Percentiles rank a stretch among this genome's conserved stretches.
Evolutionary conservation across 2,329 filamentous ascomycete genomes (phyloP).

Genomic region (Aspergillus sp.): DNA sequence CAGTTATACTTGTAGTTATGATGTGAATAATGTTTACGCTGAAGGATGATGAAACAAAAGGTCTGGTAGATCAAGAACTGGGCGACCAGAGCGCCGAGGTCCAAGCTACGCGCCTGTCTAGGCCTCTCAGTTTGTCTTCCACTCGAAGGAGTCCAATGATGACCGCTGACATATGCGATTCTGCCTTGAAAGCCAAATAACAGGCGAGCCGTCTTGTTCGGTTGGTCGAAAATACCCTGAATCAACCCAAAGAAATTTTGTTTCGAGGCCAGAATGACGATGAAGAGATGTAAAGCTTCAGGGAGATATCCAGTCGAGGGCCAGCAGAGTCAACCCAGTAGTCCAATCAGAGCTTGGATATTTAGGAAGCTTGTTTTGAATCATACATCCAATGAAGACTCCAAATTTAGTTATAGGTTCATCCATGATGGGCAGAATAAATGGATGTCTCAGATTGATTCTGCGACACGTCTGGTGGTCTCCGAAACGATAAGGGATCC

Average conservation of each 20-base stretch:
- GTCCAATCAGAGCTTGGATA: too few species aligned
- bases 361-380: background rate
- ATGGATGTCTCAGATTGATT: background rate
- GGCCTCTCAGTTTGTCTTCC: background rate
- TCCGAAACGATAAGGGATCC: background rate
- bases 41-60: background rate
- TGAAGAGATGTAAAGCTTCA: background rate
- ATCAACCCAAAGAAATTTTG: too few species aligned
- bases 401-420: background rate
- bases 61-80: background rate
- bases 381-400: background rate
- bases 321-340: background rate
- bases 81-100: background rate
- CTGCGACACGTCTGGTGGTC: background rate
- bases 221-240: too few species aligned
- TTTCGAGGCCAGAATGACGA: too few species aligned
- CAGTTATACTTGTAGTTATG: conserved; percentile 6
- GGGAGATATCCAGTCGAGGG: background rate
- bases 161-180: too few species aligned
- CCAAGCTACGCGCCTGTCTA: background rate
- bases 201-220: too few species aligned
- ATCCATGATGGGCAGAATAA: background rate
- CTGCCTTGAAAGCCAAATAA: too few species aligned
- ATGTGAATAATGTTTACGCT: background rate
- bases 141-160: background rate